Base-by-base conservation (phyloP, 2,329 filamentous ascomycete species). In the Raffaelea deltoideospora region DNA sequence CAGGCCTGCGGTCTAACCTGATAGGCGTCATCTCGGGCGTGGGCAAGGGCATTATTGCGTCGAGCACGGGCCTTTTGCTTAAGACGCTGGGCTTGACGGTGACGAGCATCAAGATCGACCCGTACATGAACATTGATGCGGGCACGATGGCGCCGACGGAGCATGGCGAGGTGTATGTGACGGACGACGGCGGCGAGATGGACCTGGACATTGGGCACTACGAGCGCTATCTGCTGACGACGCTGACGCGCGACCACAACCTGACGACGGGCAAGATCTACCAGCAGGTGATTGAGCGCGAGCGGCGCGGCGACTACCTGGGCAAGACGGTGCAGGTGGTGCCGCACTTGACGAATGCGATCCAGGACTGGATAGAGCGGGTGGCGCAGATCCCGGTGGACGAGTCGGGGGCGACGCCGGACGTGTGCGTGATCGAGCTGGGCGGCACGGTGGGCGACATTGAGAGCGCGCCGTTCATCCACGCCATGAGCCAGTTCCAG, bases 261-360 rank as follows among this genome's bases (percentile, higher is more conserved):
- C 93, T 98, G 59, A 98, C 90, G 4, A 94, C 88, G 6, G 90
- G 90, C 53, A 95, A 96, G 65, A 85, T 96, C 48, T 96, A 95
- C 61, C 70, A 84, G 52, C 75, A 81, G 50, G 87, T 95, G 37
- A 86, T 94, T 49, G 69, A 79, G 52, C 75, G 73, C 41, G 70
- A 74, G 52, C 61, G 70, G 20, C 58, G 59, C 29, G 71, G 72
- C 38, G 78, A 90, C 54, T 96, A 94, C 50, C 71, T 96, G 11
- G 88, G 88, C 46, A 77, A 80, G 56, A 86, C 87, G 15, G 79
- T 92, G 14, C 86, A 95, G 58, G 80, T 92, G 37, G 86, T 96
- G 5, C 88, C 88, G 2, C 88, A 96, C 57, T 69, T 96, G 47
- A 94, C 86, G 38, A 76, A 92, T 52, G 83, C 79, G 15, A 93